Base-by-base conservation (phyloP, 139 green algal genomes). In the Auxenochlorella pyrenoidosa region DNA sequence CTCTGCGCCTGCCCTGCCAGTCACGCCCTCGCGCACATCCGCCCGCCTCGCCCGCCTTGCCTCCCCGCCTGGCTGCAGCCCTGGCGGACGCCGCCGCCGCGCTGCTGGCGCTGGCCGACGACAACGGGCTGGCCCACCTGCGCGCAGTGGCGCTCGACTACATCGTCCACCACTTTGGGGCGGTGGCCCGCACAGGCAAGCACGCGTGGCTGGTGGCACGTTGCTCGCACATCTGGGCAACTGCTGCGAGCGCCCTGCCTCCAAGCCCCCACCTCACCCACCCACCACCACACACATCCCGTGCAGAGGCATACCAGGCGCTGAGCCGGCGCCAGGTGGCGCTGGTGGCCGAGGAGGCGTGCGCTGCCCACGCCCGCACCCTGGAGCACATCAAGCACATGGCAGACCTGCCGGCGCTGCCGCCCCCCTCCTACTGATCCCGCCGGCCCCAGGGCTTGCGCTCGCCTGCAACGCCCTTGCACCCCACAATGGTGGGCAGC, bases 41-140 rank as follows among this genome's bases (percentile, higher is more conserved):
- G 43, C 43, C 5, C 32, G 13, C 26, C 58, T 24, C 28, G 28
- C n/a, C 26, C 2, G 63, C 38, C 30, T 43, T n/a, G 43, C 76
- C 32, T 5, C 70, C 44, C 40, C 18, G 54, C 34, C 38, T 10
- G 24, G 26, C 28, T 76, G 44, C 89, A 94, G 90, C 63, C 38
- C 68, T 89, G 19, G 81, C 85, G 47, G 93, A 93, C 36, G 83
- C 90, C 54, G 93, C 93, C 44, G 83, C 89, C 8, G 77, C 88
- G 28, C 89, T 95, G 86, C 85, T 96, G 86, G 79, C 41, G 5
- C 72, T 96, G 54, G 93, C 91, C 28, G 89, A 95, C 59, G 91
- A 95, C 70, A 63, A 88, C 34, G 90, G 85, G 38, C 87, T 96
- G 77, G 2, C 30, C 16, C 88, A 94, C 73, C 91, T 96, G 38